Conservation (phyloP, 1,284 basidiomycete genomes). For the Moesziomyces globuligerus region DNA sequence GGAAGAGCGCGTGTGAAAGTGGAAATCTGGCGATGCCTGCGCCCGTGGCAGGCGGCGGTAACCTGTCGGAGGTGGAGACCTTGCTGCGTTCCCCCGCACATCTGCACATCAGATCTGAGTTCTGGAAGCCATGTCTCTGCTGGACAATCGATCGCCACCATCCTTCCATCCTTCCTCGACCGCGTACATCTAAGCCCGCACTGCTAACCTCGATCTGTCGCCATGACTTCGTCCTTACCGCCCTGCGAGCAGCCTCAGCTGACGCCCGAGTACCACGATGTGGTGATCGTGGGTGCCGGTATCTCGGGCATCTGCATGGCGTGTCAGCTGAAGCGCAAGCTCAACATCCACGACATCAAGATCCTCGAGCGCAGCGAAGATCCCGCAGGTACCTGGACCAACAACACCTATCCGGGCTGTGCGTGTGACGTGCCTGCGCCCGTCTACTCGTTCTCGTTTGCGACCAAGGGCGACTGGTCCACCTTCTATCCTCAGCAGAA, state of each 20-base stretch:
- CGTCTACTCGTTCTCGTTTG: slow-evolving; percentile 65
- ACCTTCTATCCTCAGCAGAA: slow-evolving; percentile 55
- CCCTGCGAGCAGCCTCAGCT: slow-evolving; percentile 30
- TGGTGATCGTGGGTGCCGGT: slow-evolving; percentile 62
- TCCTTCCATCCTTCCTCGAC: background rate
- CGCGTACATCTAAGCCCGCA: background rate
- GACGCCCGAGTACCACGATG: slow-evolving; percentile 59
- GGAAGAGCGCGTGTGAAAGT: slow-evolving; percentile 12
- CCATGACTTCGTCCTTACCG: slow-evolving; percentile 9
- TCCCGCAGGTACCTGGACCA: slow-evolving; percentile 56
- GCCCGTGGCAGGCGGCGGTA: background rate
- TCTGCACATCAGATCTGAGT: background rate
- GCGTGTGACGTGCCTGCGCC: slow-evolving; percentile 63
- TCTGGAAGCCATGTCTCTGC: no score
- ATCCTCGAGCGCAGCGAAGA: slow-evolving; percentile 50
- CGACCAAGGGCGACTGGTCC: slow-evolving; percentile 62
- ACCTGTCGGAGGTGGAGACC: slow-evolving; percentile 15
- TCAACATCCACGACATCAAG: slow-evolving; percentile 53
- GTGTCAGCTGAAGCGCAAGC: slow-evolving; percentile 56
- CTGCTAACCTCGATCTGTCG: background rate
- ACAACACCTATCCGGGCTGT: slow-evolving; percentile 60
- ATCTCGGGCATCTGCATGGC: slow-evolving; percentile 60
- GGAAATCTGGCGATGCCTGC: background rate
- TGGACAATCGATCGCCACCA: background rate
- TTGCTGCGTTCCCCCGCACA: slow-evolving; percentile 1